Conservation (phyloP, 2,329 filamentous ascomycete species). For the Furcasterigmium sp. region DNA sequence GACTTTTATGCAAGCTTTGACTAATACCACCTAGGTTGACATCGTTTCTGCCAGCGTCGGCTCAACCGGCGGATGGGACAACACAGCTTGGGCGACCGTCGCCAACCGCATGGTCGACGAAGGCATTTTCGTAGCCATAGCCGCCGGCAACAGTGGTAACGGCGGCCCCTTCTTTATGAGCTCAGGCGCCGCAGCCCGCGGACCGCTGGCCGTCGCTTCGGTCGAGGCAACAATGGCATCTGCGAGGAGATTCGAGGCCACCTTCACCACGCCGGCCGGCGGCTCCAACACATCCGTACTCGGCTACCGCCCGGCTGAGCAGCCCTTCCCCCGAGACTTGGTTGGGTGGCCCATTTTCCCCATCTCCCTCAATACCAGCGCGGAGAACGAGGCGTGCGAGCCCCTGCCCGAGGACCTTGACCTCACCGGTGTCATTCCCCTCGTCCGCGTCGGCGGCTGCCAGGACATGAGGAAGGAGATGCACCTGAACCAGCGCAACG, state of each 20-base stretch:
- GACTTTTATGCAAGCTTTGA: no score
- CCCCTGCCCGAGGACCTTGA: constrained; percentile 26
- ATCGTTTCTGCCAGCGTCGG: constrained; percentile 11
- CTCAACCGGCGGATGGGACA: constrained; percentile 18
- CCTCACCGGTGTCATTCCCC: constrained; percentile 31
- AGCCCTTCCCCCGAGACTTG: constrained; percentile 11
- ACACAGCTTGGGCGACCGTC: constrained; percentile 36
- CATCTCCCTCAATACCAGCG: neutral
- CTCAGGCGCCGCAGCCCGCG: constrained; percentile 18
- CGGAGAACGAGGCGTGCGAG: constrained; percentile 17
- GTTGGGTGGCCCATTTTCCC: neutral
- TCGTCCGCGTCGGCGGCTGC: constrained; percentile 41
- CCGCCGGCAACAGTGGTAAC: constrained; percentile 9
- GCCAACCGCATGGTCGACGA: constrained; percentile 31
- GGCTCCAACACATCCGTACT: constrained; percentile 16
- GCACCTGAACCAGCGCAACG: constrained; percentile 48
- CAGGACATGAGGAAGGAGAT: constrained; percentile 46
- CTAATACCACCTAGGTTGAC: constrained; percentile 2
- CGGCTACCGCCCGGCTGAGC: constrained; percentile 15
- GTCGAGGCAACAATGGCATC: constrained; percentile 4
- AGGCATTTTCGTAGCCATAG: constrained; percentile 17
- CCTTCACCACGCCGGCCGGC: constrained; percentile 15
- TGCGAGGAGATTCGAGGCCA: constrained; percentile 12
- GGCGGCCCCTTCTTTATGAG: constrained; percentile 16
- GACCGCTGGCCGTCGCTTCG: constrained; percentile 17